Evolutionary conservation across 2,329 filamentous ascomycete species (phyloP).

Genomic region (Penicillium sp.): DNA sequence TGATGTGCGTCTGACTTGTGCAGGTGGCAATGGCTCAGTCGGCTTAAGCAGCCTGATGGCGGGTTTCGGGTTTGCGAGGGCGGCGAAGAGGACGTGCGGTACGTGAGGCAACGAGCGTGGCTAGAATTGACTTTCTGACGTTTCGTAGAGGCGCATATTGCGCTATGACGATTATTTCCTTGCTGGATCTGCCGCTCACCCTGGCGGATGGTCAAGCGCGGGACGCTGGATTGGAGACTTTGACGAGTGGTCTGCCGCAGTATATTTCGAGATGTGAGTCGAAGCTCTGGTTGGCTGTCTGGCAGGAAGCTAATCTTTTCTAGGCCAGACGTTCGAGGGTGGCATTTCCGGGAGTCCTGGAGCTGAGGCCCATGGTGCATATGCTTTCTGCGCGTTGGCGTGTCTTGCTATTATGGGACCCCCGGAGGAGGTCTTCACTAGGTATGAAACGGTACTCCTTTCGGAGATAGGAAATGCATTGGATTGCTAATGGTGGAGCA

Average conservation of each 20-base stretch:
- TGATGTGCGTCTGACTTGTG: slow-evolving; percentile 24
- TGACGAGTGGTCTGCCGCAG: slow-evolving; percentile 72
- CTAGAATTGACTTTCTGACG: slow-evolving; percentile 3
- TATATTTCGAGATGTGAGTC: slow-evolving; percentile 75
- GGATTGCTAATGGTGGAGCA: slow-evolving; percentile 36
- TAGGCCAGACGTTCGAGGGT: slow-evolving; percentile 91
- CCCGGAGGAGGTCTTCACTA: slow-evolving; percentile 71
- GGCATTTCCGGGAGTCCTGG: slow-evolving; percentile 84
- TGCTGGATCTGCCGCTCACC: slow-evolving; percentile 80
- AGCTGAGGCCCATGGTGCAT: slow-evolving; percentile 92
- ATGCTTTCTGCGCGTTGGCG: slow-evolving; percentile 90
- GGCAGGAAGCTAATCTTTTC: slow-evolving; percentile 16
- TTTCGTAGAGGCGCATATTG: slow-evolving; percentile 79
- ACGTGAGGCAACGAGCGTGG: slow-evolving; percentile 31
- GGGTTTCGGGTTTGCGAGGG: slow-evolving; percentile 86
- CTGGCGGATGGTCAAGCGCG: slow-evolving; percentile 73
- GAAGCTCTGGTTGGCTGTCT: background rate
- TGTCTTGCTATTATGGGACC: slow-evolving; percentile 83
- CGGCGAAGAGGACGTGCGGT: slow-evolving; percentile 91
- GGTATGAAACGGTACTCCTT: slow-evolving; percentile 52
- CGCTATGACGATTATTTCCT: slow-evolving; percentile 77
- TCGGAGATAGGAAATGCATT: background rate
- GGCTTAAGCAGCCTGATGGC: slow-evolving; percentile 81
- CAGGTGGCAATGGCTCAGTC: slow-evolving; percentile 82
- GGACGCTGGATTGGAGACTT: slow-evolving; percentile 61